phyloP scores from a whole-genome alignment of 352 stramenopile genomes.

The Phytopythium litorale region DNA sequence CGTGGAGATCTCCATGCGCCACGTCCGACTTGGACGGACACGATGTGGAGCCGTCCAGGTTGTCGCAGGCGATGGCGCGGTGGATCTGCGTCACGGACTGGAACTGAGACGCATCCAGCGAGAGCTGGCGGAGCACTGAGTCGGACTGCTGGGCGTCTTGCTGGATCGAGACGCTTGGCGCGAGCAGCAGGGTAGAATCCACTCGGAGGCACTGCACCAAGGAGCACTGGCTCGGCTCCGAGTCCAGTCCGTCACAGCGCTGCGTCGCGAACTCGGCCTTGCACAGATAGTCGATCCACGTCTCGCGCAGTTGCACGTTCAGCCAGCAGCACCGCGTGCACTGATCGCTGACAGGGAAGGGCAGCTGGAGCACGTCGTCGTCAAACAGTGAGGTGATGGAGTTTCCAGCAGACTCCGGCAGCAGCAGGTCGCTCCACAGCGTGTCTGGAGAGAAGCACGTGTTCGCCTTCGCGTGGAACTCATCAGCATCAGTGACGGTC shows the following conservation, averaged over 20 bases:
- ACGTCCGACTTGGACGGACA: too few relatives aligned
- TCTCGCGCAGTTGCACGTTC: conserved; percentile 42
- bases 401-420: background rate
- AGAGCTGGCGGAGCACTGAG: conserved; percentile 29
- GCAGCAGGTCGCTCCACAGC: conserved; percentile 29
- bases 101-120: conserved; percentile 24
- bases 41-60: conserved; percentile 22
- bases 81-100: conserved; percentile 63
- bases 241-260: conserved; percentile 29
- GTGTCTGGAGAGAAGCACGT: conserved; percentile 7
- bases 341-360: conserved; percentile 20
- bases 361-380: conserved; percentile 18
- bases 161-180: conserved; percentile 27
- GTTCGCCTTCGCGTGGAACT: conserved; percentile 2
- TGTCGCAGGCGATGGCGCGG: conserved; percentile 43
- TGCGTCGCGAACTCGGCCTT: conserved; percentile 36
- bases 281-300: conserved; percentile 62
- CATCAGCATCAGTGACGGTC: background rate
- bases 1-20: too few relatives aligned
- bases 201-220: conserved; percentile 59
- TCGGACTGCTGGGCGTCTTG: conserved; percentile 25
- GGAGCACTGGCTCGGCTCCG: conserved; percentile 17
- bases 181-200: conserved; percentile 43
- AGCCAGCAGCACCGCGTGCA: conserved; percentile 54
- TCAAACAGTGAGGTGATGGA: conserved; percentile 10